phyloP scores from a whole-genome alignment of 345 rosid genomes.

The Aegle marmelos region DNA sequence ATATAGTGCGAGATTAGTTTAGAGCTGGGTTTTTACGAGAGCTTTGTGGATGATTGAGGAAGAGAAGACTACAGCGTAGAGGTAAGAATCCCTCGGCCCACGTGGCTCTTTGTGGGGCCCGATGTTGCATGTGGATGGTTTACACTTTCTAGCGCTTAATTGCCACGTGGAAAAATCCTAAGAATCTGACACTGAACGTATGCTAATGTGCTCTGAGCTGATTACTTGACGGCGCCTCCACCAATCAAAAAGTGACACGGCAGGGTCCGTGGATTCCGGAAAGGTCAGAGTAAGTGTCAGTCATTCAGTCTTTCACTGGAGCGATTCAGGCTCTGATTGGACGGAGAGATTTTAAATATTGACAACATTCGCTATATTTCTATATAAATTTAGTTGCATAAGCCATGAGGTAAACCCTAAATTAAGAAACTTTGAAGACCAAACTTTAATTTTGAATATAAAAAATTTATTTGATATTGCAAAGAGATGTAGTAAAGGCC shows the following conservation, averaged over 20 bases:
- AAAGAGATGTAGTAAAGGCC: too few species aligned
- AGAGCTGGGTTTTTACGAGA: neutral
- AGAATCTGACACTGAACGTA: neutral
- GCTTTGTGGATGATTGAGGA: constrained; percentile 8
- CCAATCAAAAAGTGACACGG: neutral
- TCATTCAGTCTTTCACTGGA: neutral
- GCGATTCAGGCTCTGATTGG: neutral
- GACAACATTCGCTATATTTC: too few species aligned
- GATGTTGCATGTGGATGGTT: neutral
- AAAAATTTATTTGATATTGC: too few species aligned
- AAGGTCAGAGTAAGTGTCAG: neutral
- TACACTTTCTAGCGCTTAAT: neutral
- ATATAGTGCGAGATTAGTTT: neutral
- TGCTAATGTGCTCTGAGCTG: neutral
- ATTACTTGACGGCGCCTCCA: too few species aligned
- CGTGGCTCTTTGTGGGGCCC: constrained; percentile 32
- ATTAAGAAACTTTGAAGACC: too few species aligned
- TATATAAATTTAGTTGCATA: too few species aligned
- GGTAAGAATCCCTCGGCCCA: constrained; percentile 40
- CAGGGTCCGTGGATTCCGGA: neutral
- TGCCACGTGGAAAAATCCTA: constrained; percentile 23
- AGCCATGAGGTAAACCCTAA: too few species aligned
- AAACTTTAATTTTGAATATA: too few species aligned
- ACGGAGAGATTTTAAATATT: neutral
- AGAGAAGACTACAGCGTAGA: neutral